phyloP scores from a whole-genome alignment of 2,329 filamentous ascomycete species.

The Sarocladium brachiariae region DNA sequence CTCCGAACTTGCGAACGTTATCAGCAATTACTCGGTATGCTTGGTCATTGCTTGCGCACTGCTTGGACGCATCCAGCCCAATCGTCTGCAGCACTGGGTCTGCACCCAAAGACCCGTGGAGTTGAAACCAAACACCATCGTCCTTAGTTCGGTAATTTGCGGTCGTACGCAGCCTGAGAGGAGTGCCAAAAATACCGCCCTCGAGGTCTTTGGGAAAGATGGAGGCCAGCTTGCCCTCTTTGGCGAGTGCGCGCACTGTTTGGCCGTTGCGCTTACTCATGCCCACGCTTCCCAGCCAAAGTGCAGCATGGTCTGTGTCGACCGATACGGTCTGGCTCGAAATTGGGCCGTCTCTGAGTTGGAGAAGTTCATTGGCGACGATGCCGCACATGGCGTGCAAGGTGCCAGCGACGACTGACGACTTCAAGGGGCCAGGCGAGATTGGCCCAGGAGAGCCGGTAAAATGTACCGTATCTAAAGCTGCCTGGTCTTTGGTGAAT shows the following conservation, averaged over 20 bases:
- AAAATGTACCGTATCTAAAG: constrained; percentile 24
- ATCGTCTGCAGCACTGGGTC: constrained; percentile 19
- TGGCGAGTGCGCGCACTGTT: neutral
- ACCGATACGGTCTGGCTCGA: constrained; percentile 25
- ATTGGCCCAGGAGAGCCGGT: constrained; percentile 23
- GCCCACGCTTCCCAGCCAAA: constrained; percentile 22
- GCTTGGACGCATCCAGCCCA: constrained; percentile 14
- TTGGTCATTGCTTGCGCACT: constrained; percentile 24
- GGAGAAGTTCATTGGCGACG: constrained; percentile 28
- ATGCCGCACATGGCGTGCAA: constrained; percentile 29
- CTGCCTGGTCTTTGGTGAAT: constrained; percentile 23
- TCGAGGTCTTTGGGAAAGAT: constrained; percentile 6
- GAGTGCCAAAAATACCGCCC: constrained; percentile 9
- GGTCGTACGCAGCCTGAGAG: constrained; percentile 33
- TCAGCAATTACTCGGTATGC: constrained; percentile 17
- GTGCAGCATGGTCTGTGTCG: constrained; percentile 38
- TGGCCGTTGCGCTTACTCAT: constrained; percentile 9
- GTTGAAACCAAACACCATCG: constrained; percentile 38
- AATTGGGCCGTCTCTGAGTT: constrained; percentile 21
- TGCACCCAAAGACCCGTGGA: constrained; percentile 31
- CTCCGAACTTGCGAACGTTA: constrained; percentile 15
- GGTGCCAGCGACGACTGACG: constrained; percentile 23
- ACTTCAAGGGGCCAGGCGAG: constrained; percentile 29
- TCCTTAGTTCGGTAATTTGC: constrained; percentile 42
- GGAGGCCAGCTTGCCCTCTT: neutral